A percentile compares a stretch with the other conserved stretches of the same genome.
phyloP scores from a whole-genome alignment of 148 eudicot genomes.

The Bassia scoparia region DNA sequence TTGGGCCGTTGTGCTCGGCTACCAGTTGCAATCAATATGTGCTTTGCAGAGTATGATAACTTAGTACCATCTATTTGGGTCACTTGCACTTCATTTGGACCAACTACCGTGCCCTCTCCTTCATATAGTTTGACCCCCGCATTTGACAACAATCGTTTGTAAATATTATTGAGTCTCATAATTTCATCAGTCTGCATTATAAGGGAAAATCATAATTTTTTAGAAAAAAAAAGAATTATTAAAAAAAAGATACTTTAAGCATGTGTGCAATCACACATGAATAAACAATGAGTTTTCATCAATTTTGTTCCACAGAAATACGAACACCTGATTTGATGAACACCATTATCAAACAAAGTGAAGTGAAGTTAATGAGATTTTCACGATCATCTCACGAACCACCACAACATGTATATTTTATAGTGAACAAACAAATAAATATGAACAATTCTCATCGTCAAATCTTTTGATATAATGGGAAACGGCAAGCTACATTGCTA shows the following conservation, averaged over 20 bases:
- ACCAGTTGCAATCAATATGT: conserved; percentile 90
- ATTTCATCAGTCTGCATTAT: conserved; percentile 80
- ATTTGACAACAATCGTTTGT: conserved; percentile 80
- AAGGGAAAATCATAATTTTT: background rate
- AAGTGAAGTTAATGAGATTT: too few relatives aligned
- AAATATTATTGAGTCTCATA: conserved; percentile 67
- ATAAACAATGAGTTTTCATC: too few relatives aligned
- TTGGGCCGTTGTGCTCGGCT: conserved; percentile 76
- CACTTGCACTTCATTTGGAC: conserved; percentile 91
- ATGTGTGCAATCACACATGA: background rate
- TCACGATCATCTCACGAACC: too few relatives aligned
- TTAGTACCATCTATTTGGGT: conserved; percentile 91
- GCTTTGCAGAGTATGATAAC: conserved; percentile 76
- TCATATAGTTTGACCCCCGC: conserved; percentile 90
- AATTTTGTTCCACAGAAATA: too few relatives aligned
- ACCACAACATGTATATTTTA: too few relatives aligned
- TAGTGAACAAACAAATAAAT: too few relatives aligned
- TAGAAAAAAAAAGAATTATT: background rate
- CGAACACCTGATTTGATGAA: too few relatives aligned
- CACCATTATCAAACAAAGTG: too few relatives aligned
- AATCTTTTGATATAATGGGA: too few relatives aligned
- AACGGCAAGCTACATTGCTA: too few relatives aligned
- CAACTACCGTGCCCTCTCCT: conserved; percentile 87
- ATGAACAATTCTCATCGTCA: too few relatives aligned
- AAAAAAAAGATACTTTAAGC: background rate